A percentile compares a stretch with the other conserved stretches of the same genome.
Evolutionary conservation across 1,284 basidiomycete genomes (phyloP).

Genomic region (Fistulinella cinereoalba): DNA sequence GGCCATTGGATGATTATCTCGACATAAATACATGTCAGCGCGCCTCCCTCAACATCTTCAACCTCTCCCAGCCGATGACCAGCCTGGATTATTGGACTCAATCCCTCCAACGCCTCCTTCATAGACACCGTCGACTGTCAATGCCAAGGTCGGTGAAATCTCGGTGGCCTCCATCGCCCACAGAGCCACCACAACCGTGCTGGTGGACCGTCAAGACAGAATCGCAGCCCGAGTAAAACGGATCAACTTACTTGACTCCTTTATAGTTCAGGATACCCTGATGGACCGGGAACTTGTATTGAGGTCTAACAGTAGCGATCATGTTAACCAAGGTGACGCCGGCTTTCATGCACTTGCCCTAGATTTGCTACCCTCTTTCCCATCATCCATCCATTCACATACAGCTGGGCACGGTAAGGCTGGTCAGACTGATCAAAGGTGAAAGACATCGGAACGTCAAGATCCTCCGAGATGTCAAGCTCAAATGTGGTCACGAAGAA

Average conservation of each 20-base stretch:
- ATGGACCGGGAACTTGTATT: constrained; percentile 74
- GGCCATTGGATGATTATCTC: not conserved
- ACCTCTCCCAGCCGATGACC: constrained; percentile 44
- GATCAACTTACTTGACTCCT: constrained; percentile 59
- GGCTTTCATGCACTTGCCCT: constrained; percentile 42
- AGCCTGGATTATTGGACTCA: constrained; percentile 56
- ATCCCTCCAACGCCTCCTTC: constrained; percentile 65
- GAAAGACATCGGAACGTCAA: constrained; percentile 68
- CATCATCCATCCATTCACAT: constrained; percentile 87
- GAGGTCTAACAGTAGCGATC: constrained; percentile 48
- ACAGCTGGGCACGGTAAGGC: constrained; percentile 70
- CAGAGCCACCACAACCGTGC: constrained; percentile 68
- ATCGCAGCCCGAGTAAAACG: not conserved
- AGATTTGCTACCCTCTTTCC: constrained; percentile 72
- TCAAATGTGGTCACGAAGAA: constrained; percentile 77
- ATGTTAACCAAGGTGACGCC: constrained; percentile 5
- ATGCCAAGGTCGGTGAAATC: constrained; percentile 50
- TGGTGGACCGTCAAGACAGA: constrained; percentile 28
- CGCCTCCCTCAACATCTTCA: not conserved
- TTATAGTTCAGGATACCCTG: constrained; percentile 71
- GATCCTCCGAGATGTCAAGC: constrained; percentile 53
- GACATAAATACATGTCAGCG: not conserved
- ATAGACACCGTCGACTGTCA: constrained; percentile 56
- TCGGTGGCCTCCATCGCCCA: constrained; percentile 59
- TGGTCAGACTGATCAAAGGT: constrained; percentile 57